These are phyloP conservation scores for Oryza rufipogon DNA, from an alignment of 176 grass and related monocot genomes.

Conservation along the genomic window DNA sequence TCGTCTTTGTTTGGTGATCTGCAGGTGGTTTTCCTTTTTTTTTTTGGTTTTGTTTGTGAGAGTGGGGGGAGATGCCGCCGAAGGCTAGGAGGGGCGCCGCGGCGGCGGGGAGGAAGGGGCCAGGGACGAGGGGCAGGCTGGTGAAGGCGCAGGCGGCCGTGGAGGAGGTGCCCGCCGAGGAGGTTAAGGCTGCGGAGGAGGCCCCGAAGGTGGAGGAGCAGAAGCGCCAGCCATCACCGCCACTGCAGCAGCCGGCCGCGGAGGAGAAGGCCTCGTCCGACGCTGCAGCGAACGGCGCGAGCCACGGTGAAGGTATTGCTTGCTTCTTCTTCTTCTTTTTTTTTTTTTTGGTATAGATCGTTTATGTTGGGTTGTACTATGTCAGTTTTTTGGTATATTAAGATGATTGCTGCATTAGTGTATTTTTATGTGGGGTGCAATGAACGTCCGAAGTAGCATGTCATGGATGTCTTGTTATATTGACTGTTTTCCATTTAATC, in stretches of 20 bases:
- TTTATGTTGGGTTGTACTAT: constrained; percentile 25
- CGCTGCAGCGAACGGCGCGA: constrained; percentile 21
- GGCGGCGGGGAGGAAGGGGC: constrained; percentile 39
- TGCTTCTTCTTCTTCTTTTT: neutral
- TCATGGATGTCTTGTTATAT: neutral
- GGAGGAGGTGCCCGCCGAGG: constrained; percentile 41
- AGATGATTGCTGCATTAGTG: neutral
- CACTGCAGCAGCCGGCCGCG: neutral
- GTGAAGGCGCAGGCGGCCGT: constrained; percentile 30
- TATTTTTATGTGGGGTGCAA: neutral
- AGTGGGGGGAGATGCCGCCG: constrained; percentile 64
- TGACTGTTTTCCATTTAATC: constrained; percentile 8
- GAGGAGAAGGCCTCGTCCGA: constrained; percentile 35
- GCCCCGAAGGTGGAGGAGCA: constrained; percentile 49
- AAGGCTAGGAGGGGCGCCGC: constrained; percentile 55
- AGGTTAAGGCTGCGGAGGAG: constrained; percentile 48
- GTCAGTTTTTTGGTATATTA: neutral
- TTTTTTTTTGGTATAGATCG: neutral
- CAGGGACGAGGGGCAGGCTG: constrained; percentile 21
- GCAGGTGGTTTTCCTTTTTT: neutral
- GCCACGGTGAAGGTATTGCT: constrained; percentile 61
- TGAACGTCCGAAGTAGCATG: neutral
- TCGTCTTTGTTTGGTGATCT: constrained; percentile 5
- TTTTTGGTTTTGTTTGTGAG: constrained; percentile 20
- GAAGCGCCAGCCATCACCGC: constrained; percentile 40